Percentiles rank a stretch among this genome's conserved stretches.
Evolutionary conservation across 2,329 filamentous ascomycete genomes (phyloP).

Genomic region (Colletotrichum sp.): DNA sequence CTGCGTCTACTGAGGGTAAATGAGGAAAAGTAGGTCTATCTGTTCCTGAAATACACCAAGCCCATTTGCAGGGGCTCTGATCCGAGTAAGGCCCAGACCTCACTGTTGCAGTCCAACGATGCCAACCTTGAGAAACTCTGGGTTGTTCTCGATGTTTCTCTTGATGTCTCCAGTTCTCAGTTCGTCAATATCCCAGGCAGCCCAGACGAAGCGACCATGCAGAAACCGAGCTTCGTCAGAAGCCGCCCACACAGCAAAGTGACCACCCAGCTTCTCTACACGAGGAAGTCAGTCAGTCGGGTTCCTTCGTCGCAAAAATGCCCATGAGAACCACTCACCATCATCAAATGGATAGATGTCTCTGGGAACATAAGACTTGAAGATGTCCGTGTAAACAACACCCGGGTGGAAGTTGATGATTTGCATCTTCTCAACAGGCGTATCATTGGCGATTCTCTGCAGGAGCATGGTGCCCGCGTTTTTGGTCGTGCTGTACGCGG

Average conservation of each 20-base stretch:
- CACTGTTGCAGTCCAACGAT: slow-evolving; percentile 4
- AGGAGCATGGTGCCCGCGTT: slow-evolving; percentile 37
- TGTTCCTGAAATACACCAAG: neutral
- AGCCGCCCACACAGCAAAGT: slow-evolving; percentile 44
- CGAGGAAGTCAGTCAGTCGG: neutral
- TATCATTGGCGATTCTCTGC: slow-evolving; percentile 43
- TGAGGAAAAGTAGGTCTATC: neutral
- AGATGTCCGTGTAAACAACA: slow-evolving; percentile 35
- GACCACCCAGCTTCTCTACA: neutral
- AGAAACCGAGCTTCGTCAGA: slow-evolving; percentile 42
- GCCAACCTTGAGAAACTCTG: slow-evolving; percentile 21
- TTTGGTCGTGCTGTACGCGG: slow-evolving; percentile 38
- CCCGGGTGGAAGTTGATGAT: slow-evolving; percentile 46
- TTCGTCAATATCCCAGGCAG: slow-evolving; percentile 48
- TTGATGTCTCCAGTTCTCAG: slow-evolving; percentile 24
- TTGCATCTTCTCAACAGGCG: slow-evolving; percentile 36
- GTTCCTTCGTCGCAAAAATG: neutral
- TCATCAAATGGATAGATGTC: slow-evolving; percentile 31
- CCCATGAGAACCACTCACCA: neutral
- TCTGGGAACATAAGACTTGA: slow-evolving; percentile 24
- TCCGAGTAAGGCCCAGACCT: neutral
- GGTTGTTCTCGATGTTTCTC: slow-evolving; percentile 19
- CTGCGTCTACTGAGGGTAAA: neutral
- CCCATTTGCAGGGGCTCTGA: neutral
- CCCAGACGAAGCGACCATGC: slow-evolving; percentile 42